Evolutionary conservation across 169 alveolate species (phyloP).

Genomic region (Cyclospora cayetanensis): DNA sequence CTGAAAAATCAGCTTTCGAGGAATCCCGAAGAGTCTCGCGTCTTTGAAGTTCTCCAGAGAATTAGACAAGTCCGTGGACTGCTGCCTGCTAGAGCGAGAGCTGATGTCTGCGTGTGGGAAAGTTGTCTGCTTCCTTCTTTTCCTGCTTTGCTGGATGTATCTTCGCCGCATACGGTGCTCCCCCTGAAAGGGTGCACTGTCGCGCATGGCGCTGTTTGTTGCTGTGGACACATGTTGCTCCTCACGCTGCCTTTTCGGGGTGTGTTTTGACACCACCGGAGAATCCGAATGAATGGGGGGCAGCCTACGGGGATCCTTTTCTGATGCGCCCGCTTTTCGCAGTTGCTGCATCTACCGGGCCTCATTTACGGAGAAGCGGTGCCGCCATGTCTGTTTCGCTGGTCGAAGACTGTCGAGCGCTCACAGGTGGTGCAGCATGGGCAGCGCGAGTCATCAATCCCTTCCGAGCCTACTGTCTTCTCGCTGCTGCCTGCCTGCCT

Average conservation of each 20-base stretch:
- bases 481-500: neutral
- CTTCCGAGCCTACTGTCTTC: neutral
- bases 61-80: neutral
- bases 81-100: too few relatives aligned
- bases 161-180: too few relatives aligned
- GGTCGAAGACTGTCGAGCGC: constrained; percentile 53
- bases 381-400: constrained; percentile 50
- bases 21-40: constrained; percentile 10
- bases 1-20: constrained; percentile 25
- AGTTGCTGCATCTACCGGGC: constrained; percentile 67
- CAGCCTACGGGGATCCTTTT: too few relatives aligned
- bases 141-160: too few relatives aligned
- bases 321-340: neutral
- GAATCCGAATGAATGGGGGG: too few relatives aligned
- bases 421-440: constrained; percentile 22
- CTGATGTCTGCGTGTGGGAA: too few relatives aligned
- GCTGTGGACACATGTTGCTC: too few relatives aligned
- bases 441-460: neutral
- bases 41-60: constrained; percentile 10
- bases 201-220: too few relatives aligned
- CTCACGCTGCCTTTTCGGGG: neutral
- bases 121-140: neutral
- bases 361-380: constrained; percentile 27
- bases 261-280: too few relatives aligned
- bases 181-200: too few relatives aligned